Base-by-base conservation (phyloP, 1,284 basidiomycete species). In the Salmacisia buchloeana region DNA sequence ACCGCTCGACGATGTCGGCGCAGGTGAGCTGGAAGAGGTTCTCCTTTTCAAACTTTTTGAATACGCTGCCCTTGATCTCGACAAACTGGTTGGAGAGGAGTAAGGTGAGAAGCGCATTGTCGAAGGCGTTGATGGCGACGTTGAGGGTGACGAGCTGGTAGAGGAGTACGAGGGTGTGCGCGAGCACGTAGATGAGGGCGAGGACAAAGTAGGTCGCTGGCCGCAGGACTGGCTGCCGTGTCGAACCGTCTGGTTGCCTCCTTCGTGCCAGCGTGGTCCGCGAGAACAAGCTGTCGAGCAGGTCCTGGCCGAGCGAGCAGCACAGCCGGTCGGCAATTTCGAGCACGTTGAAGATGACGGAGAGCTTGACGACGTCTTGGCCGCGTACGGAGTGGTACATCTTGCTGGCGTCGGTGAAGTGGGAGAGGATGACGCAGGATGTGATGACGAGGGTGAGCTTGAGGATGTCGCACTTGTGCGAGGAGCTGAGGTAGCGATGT, bases 31-130 rank as follows among this genome's bases (percentile, higher is more conserved):
- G 96, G 79, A 99, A 97, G n/a, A 99, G 85, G 76, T 91, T 97
- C 76, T 98, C 96, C 81, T 97, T 99, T 80, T 98, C 96, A 73
- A 99, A 98, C 80, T 91, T 97, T 82, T 98, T 99, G 86, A 99
- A 99, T 0, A 99, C 96, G 73, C 83, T 94, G 39, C 94, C 94
- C 81, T 99, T 99, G 82, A 98, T 98, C 82, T 99, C 96, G 56
- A 98, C 94, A 77, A 99, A 98, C 80, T 99, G 96, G 80, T 98
- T 99, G 49, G 92, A 97, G 46, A 98, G 87, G 4, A 99, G 84
- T 0, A 99, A 85, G 0, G 94, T 97, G 35, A 98, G 84, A 13
- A 99, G 86, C 1, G 94, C 90, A 77, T 98, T 91, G 81, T 97
- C 94, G 81, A 96, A 99, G 18, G 93, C 94, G 81, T 98, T 98